These are phyloP conservation scores for Ophiostoma himal-ulmi DNA, from an alignment of 2,329 filamentous ascomycete genomes.

Conservation along the genomic window DNA sequence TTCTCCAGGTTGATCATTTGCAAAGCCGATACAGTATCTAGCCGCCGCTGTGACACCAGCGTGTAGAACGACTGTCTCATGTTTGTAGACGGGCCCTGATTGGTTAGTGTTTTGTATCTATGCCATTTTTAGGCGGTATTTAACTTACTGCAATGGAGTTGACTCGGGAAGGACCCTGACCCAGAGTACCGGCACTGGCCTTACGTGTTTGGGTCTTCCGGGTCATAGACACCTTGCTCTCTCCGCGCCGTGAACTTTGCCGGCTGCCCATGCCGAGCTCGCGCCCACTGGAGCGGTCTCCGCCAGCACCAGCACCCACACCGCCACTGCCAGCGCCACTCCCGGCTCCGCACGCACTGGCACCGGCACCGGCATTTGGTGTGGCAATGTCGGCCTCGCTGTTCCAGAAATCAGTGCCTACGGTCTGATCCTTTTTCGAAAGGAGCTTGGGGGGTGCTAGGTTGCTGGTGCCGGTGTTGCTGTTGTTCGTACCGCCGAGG, in stretches of 20 bases:
- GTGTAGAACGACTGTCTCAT: constrained; percentile 45
- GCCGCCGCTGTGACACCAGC: constrained; percentile 49
- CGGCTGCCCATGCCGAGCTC: constrained; percentile 46
- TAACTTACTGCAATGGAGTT: constrained; percentile 35
- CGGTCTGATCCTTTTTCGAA: constrained; percentile 32
- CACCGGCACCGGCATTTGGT: constrained; percentile 24
- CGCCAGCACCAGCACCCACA: not conserved
- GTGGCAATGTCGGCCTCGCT: constrained; percentile 62
- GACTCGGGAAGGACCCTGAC: constrained; percentile 42
- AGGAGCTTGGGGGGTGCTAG: constrained; percentile 31
- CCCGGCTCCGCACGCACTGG: constrained; percentile 22
- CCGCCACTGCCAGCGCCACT: constrained; percentile 20
- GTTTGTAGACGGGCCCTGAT: not conserved
- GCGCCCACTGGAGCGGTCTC: constrained; percentile 42
- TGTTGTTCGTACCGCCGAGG: constrained; percentile 51
- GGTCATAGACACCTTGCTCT: constrained; percentile 46
- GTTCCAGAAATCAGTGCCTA: constrained; percentile 58
- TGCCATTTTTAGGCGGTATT: not conserved
- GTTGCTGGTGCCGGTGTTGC: constrained; percentile 26
- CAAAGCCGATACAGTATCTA: constrained; percentile 62
- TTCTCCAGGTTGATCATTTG: constrained; percentile 93
- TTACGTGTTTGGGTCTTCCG: constrained; percentile 54
- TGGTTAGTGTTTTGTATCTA: not conserved
- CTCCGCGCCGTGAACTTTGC: constrained; percentile 45
- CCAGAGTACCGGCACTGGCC: constrained; percentile 41